phyloP scores from a whole-genome alignment of 2,329 filamentous ascomycete genomes.

The Cryphonectria nitschkei region DNA sequence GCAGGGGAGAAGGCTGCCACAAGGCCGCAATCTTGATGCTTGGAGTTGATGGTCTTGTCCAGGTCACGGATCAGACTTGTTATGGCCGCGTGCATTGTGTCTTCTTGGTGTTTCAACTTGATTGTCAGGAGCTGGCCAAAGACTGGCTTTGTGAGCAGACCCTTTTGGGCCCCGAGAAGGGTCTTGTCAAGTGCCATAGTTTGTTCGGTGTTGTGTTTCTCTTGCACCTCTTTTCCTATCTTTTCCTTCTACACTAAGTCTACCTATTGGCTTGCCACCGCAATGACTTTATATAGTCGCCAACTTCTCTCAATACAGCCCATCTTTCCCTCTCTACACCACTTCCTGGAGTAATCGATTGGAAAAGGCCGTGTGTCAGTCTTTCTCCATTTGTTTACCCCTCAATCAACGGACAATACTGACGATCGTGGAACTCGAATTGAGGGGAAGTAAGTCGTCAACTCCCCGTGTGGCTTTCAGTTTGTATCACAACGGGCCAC shows the following conservation, averaged over 20 bases:
- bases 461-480: background rate
- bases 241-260: background rate
- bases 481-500: background rate
- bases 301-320: background rate
- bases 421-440: background rate
- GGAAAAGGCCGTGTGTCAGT: background rate
- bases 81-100: conserved; percentile 8
- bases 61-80: conserved; percentile 7
- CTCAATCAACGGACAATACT: background rate
- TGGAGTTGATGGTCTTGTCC: background rate
- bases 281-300: background rate
- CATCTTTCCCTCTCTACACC: background rate
- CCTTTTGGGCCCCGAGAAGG: conserved; percentile 9
- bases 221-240: too few relatives aligned
- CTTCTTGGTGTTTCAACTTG: conserved; percentile 10
- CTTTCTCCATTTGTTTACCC: background rate
- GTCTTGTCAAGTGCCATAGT: conserved; percentile 6
- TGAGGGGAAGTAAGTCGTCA: background rate
- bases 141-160: background rate
- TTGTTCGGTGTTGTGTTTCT: background rate
- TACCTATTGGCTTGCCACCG: background rate
- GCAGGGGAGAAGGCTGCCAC: conserved; percentile 6
- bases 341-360: background rate
- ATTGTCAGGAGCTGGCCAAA: conserved; percentile 10
- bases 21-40: conserved; percentile 3